Base-by-base conservation (phyloP, 306 rosid species). In the Malus fusca region DNA sequence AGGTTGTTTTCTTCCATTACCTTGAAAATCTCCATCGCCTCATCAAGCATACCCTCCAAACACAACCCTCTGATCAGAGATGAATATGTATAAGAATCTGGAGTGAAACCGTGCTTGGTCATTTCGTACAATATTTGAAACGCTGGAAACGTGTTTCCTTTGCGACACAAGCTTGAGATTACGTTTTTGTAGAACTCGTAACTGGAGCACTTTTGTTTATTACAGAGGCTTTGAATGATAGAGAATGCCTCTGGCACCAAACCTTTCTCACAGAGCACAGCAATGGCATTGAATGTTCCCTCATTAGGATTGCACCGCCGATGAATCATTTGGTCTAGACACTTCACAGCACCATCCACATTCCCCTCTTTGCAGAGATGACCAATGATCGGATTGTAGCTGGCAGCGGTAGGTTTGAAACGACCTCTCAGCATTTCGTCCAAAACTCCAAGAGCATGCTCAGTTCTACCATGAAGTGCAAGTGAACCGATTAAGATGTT, bases 61-160 rank as follows among this genome's bases (percentile, higher is more conserved):
- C 97, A 95, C 88, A 95, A 68, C 58, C 98, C 98, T 86, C 92
- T 85, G 73, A 95, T 84, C 91, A 95, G 79, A 69, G 97, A 88
- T 19, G 97, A 92, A 66, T 95, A 88, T 8, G 97, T 90, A 73
- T 81, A 85, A 40, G 97, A 89, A 68, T 92, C 97, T 0, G 99
- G 97, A 3, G 82, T 86, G 60, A 92, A 95, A 59, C 97, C 97
- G n/a, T 72, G 76, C 81, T 84, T 84, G 21, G 90, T 84, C 91
- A 92, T 92, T 85, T 95, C 97, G 67, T 90, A 88, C 79, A 95
- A 84, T 59, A 95, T 59, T 75, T 92, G 92, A 85, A 95, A 90
- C 13, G 99, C 97, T 53, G 96, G 78, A 82, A 86, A 86, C 11
- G 99, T 92, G 85, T 89, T 92, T 71, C 97, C 97, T 88, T 87